phyloP scores from a whole-genome alignment of 169 alveolate genomes.

The Plasmodium cynomolgi region DNA sequence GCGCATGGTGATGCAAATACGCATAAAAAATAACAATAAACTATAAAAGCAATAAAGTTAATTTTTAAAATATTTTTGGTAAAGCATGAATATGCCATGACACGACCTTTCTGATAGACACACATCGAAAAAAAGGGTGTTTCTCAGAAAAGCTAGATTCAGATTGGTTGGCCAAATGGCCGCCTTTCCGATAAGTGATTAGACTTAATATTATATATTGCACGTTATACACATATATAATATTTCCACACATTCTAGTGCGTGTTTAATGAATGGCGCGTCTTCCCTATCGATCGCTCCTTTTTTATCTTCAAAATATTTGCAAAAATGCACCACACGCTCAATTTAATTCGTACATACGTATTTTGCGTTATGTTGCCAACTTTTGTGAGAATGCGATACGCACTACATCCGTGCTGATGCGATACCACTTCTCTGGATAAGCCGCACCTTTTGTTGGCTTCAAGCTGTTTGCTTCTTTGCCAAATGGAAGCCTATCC shows the following conservation, averaged over 20 bases:
- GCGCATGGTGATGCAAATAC: neutral
- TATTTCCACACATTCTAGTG: neutral
- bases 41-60: constrained; percentile 29
- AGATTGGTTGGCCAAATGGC: neutral
- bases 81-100: neutral
- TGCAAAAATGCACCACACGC: neutral
- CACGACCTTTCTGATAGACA: neutral
- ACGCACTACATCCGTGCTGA: neutral
- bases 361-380: neutral
- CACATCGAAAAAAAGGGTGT: neutral
- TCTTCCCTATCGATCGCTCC: neutral
- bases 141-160: neutral
- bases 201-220: constrained; percentile 16
- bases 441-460: neutral
- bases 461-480: neutral
- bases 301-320: constrained; percentile 8
- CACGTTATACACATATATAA: constrained; percentile 25
- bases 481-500: neutral
- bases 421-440: neutral
- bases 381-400: neutral
- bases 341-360: neutral
- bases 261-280: constrained; percentile 5
- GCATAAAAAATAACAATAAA: neutral
- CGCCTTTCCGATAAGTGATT: neutral
- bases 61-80: constrained; percentile 38